Base-by-base conservation (phyloP, 768 basidiomycete species). In the Hydnomerulius pinastri region DNA sequence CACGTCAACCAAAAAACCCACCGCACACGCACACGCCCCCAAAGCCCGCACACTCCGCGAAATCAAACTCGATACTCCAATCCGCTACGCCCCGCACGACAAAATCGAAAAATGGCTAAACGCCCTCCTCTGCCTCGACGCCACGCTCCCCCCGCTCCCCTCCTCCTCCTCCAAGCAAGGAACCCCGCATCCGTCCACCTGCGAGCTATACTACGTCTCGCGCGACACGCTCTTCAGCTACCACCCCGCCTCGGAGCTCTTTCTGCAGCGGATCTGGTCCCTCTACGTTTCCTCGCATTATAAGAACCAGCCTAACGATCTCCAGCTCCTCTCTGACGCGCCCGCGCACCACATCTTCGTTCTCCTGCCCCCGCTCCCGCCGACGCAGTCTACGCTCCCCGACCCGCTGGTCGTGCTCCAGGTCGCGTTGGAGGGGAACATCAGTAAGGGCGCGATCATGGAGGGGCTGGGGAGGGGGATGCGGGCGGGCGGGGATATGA, bases 231-330 rank as follows among this genome's bases (percentile, higher is more conserved):
- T 98, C 25, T 99, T 99, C 78, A 92, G 90, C 57, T 98, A 87
- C 72, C 94, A 99, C 65, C 92, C 95, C 3, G 97, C 95, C 7
- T 91, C 89, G n/a, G 97, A 99, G 68, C 79, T 91, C 27, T 99
- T 99, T 76, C 79, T 99, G 24, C 97, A 99, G 70, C 83, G 95
- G 29, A 94, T 98, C 88, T 97, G 98, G 94, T 87, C 92, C 15
- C 78, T 98, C 2, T 99, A 98, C 69, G 96, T 98, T 44, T 92
- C 97, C 1, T 90, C 88, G 43, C 97, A 99, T 67, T 99, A 99
- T 76, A 99, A 99, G 72, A 99, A 98, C 69, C 92, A 95, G 63
- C 97, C 97, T 17, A 98, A 99, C 65, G 97, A 99, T 66, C 78
- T 99, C n/a, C 96, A 98, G 68, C 80, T 99, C 44, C 82, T 98